These are phyloP conservation scores for Fraxinus quadrangulata DNA, from an alignment of 257 asterid species.

Conservation along the genomic window DNA sequence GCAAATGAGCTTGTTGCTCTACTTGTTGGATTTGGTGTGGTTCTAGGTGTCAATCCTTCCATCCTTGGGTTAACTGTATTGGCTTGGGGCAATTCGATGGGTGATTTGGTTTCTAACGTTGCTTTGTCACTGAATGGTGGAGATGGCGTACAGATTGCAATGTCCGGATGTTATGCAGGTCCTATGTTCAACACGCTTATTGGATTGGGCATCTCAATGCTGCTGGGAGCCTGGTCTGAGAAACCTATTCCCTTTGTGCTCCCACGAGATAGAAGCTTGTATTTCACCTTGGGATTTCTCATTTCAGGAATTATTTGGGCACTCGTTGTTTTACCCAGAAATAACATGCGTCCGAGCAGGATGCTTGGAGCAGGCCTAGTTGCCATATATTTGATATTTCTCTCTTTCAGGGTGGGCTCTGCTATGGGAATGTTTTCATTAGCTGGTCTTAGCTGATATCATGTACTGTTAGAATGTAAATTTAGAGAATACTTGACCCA, in stretches of 20 bases:
- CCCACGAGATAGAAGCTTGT: conserved; percentile 46
- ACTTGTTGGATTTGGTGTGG: conserved; percentile 44
- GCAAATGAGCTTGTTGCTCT: conserved; percentile 55
- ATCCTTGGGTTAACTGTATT: conserved; percentile 50
- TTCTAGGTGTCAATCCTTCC: conserved; percentile 46
- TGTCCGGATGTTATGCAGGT: conserved; percentile 60
- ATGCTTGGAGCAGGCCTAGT: conserved; percentile 50
- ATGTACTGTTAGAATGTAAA: neutral
- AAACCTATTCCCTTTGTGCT: conserved; percentile 33
- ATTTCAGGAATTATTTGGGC: conserved; percentile 45
- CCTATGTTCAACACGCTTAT: conserved; percentile 52
- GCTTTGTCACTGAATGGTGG: conserved; percentile 50
- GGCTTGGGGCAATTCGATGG: conserved; percentile 32
- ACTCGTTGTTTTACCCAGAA: conserved; percentile 39
- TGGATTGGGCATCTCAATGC: conserved; percentile 48
- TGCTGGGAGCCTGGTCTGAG: conserved; percentile 49
- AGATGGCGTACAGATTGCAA: conserved; percentile 55
- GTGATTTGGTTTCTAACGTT: conserved; percentile 55
- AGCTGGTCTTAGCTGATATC: conserved; percentile 33
- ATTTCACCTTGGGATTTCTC: conserved; percentile 45
- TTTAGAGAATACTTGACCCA: neutral
- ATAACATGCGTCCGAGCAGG: conserved; percentile 46
- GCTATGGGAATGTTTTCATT: conserved; percentile 39
- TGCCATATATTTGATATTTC: conserved; percentile 40
- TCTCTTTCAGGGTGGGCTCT: conserved; percentile 37